A percentile compares a stretch with the other conserved stretches of the same genome.
These are phyloP conservation scores for Colletotrichum sp. DNA, from an alignment of 2,329 filamentous ascomycete species.

Conservation along the genomic window DNA sequence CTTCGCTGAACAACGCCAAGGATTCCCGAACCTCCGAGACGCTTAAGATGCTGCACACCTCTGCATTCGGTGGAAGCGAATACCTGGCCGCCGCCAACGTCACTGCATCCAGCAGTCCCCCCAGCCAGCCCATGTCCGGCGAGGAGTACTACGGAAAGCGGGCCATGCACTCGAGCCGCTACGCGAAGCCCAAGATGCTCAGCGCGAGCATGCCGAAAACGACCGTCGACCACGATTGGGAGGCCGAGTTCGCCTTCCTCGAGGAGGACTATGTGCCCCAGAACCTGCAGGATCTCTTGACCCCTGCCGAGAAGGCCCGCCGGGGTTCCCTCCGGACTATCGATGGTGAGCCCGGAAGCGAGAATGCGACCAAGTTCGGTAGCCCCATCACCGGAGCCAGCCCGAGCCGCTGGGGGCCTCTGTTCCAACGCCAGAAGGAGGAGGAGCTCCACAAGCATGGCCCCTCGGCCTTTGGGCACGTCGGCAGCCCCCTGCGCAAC, in stretches of 20 bases:
- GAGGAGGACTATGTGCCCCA: constrained; percentile 90
- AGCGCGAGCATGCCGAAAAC: constrained; percentile 72
- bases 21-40: constrained; percentile 67
- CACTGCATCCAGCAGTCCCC: constrained; percentile 45
- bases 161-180: constrained; percentile 71
- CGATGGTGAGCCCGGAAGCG: constrained; percentile 57
- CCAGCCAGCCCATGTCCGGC: constrained; percentile 54
- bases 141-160: constrained; percentile 74
- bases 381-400: constrained; percentile 63
- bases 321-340: constrained; percentile 61
- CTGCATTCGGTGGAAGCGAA: constrained; percentile 70
- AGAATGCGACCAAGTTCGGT: constrained; percentile 62
- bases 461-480: constrained; percentile 67
- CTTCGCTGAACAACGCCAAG: constrained; percentile 70
- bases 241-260: constrained; percentile 72
- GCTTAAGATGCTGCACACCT: constrained; percentile 69
- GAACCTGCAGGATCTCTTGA: constrained; percentile 69
- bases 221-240: constrained; percentile 70
- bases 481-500: constrained; percentile 69
- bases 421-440: constrained; percentile 65
- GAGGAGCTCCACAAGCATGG: constrained; percentile 53
- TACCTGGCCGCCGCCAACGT: constrained; percentile 58
- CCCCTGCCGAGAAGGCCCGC: constrained; percentile 70
- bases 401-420: constrained; percentile 65
- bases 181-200: constrained; percentile 71